Evolutionary conservation across 495 filamentous ascomycete genomes (phyloP), one percentile per base, ranked within the genome.

Genomic region (Paragyromitra xinjiangensis): DNA sequence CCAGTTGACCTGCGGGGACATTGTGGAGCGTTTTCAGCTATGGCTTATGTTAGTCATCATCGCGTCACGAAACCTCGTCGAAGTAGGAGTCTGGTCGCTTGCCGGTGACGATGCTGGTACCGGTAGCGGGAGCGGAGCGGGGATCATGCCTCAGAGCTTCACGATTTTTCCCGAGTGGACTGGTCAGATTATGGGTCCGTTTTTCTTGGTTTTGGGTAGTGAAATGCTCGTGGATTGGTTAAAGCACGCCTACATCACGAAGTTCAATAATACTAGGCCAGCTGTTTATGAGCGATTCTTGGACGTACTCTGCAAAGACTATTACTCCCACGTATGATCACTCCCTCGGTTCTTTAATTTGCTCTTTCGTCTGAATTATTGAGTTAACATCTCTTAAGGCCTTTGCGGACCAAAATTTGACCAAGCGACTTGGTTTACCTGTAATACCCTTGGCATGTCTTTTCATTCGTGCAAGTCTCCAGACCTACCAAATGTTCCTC

Each of bases 401-500:
- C 9, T 98, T 98, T 82, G 90, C 91, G 0, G 92, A 97, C 56
- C 95, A 93, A 67, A 94, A 92, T 70, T 86, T 99, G 1, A 97
- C 93, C 8, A 92, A 93, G 64, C 91, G 95, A 19, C 87, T 99
- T 14, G 95, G 95, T 34, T 88, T 99, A 1, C 95, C 95, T 0
- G 91, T 99, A 39, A 90, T 99, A 64, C 95, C 95, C 0, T 86
- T 99, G 16, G 92, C 94, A 6, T 97, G 93, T 80, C 92, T 99
- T 65, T 98, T 98, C 85, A 94, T 99, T 82, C 91, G 95, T 37
- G 92, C 96, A 45, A 93, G 92, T 2, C 88, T 98, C 22, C 95
- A 99, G 83, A 98, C 94, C 11, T 99, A 99, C 84, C 92, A 98
- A 84, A 98, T 98, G 94, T 97, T 98, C 84, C 88, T 98, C 11